phyloP scores from a whole-genome alignment of 1,284 basidiomycete genomes.

The Cryptococcus maquisensis region DNA sequence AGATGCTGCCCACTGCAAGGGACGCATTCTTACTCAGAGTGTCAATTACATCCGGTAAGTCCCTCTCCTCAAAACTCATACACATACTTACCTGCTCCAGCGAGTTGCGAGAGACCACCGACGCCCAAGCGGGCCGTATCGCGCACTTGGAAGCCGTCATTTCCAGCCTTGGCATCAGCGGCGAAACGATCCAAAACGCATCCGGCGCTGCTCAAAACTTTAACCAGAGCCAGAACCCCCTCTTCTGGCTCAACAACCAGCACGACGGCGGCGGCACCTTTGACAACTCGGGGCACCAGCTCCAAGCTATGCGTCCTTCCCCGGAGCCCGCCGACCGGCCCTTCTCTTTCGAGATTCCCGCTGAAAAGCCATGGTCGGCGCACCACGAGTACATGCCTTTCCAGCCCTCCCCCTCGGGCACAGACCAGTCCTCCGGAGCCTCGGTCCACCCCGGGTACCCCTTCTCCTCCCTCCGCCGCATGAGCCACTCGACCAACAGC shows the following conservation, averaged over 20 bases:
- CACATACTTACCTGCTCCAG: slow-evolving; percentile 12
- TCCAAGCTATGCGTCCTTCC: slow-evolving; percentile 34
- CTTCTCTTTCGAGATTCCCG: slow-evolving; percentile 17
- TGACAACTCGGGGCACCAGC: slow-evolving; percentile 7
- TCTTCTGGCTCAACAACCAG: background rate
- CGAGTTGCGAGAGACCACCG: slow-evolving; percentile 32
- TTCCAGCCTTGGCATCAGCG: slow-evolving; percentile 11
- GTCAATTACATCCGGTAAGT: slow-evolving; percentile 42
- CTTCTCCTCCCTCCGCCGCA: slow-evolving; percentile 14
- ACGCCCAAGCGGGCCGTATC: slow-evolving; percentile 32
- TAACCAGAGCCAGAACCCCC: background rate
- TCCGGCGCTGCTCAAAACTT: background rate
- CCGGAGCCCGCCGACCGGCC: slow-evolving; percentile 30
- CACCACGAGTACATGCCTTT: slow-evolving; percentile 18
- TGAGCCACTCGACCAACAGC: slow-evolving; percentile 6
- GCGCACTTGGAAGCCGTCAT: slow-evolving; percentile 36
- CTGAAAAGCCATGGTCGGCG: slow-evolving; percentile 4
- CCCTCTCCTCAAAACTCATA: background rate
- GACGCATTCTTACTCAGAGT: slow-evolving; percentile 37
- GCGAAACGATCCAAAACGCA: background rate
- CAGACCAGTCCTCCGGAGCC: slow-evolving; percentile 23
- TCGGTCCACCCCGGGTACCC: slow-evolving; percentile 21
- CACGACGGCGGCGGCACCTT: background rate
- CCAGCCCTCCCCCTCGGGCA: slow-evolving; percentile 27
- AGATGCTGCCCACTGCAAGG: slow-evolving; percentile 43